These are phyloP conservation scores for Tulasnella calospora DNA, from an alignment of 768 basidiomycete genomes.

Conservation along the genomic window DNA sequence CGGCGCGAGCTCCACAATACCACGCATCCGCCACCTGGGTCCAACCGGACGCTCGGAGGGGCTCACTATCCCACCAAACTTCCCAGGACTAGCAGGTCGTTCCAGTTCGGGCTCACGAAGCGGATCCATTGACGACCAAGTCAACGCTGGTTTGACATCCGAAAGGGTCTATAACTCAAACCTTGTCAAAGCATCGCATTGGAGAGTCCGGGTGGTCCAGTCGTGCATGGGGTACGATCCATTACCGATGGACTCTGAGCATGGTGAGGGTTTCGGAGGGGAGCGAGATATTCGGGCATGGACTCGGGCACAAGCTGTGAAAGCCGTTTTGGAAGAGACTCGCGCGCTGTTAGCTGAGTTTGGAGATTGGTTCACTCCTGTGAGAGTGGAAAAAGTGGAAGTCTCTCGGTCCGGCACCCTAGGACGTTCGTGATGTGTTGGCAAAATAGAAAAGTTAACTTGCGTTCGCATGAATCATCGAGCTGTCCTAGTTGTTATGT, in stretches of 20 bases:
- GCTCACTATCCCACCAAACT: not conserved
- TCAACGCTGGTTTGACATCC: not conserved
- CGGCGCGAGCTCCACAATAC: slow-evolving; percentile 39
- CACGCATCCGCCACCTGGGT: slow-evolving; percentile 59
- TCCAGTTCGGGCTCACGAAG: not conserved
- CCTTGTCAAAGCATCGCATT: slow-evolving; percentile 18
- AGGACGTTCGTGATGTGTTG: not conserved
- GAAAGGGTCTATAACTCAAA: not conserved
- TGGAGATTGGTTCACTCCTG: slow-evolving; percentile 6
- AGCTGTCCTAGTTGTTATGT: not conserved
- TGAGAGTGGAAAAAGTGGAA: not conserved
- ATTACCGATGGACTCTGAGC: slow-evolving; percentile 45
- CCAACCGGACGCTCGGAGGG: slow-evolving; percentile 42
- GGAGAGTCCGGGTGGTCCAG: slow-evolving; percentile 57
- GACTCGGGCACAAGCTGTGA: slow-evolving; percentile 52
- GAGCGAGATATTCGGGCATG: slow-evolving; percentile 40
- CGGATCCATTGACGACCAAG: slow-evolving; percentile 8
- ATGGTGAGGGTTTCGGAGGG: not conserved
- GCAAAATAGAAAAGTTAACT: not conserved
- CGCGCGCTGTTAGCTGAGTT: slow-evolving; percentile 58
- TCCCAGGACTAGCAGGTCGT: slow-evolving; percentile 12
- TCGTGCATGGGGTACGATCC: slow-evolving; percentile 57
- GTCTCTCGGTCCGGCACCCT: not conserved
- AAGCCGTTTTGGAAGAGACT: slow-evolving; percentile 52
- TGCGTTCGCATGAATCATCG: not conserved